phyloP scores from a whole-genome alignment of 345 rosid genomes.

The Brassica napus region Da-Ae NC_063439.1:3604001-3604500 shows the following conservation, averaged over 20 bases:
- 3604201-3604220: conserved; percentile 17
- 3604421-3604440: conserved; percentile 39
- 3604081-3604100: conserved; percentile 6
- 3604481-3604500: conserved; percentile 7
- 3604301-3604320: background rate
- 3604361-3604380: conserved; percentile 51
- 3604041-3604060: conserved; percentile 56
- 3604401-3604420: conserved; percentile 36
- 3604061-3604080: conserved; percentile 36
- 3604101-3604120: background rate
- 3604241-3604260: conserved; percentile 22
- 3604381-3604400: conserved; percentile 45
- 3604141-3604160: conserved; percentile 29
- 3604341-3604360: conserved; percentile 43
- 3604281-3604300: background rate
- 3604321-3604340: background rate
- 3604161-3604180: background rate
- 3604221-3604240: conserved; percentile 18
- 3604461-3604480: conserved; percentile 29
- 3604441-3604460: conserved; percentile 30
- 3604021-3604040: conserved; percentile 79
- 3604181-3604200: conserved; percentile 13
- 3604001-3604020: conserved; percentile 84
- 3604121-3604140: background rate
- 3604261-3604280: conserved; percentile 1